These are phyloP conservation scores for Marasmius tenuissimus DNA, from an alignment of 1,284 basidiomycete species.

Conservation along the genomic window DNA sequence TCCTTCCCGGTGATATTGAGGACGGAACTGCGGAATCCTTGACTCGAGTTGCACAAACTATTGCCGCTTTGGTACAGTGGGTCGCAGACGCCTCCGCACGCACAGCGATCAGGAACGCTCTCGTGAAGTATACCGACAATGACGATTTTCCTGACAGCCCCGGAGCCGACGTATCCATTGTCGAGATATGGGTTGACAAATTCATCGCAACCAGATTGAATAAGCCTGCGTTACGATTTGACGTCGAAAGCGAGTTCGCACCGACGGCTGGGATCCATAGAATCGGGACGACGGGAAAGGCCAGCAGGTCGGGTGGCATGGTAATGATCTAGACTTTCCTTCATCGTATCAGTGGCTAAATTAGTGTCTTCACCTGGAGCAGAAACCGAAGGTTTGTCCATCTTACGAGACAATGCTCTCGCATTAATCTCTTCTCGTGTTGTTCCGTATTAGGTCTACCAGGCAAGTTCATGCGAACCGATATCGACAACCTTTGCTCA, in stretches of 20 bases:
- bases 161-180: not conserved
- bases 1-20: slow-evolving; percentile 3
- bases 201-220: slow-evolving; percentile 12
- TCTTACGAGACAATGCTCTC: no score
- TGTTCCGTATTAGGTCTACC: not conserved
- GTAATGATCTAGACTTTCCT: not conserved
- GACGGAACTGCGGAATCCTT: slow-evolving; percentile 7
- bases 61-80: slow-evolving; percentile 6
- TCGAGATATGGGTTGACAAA: slow-evolving; percentile 11
- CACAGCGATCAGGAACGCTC: not conserved
- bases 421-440: no score
- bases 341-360: not conserved
- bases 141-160: not conserved
- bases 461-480: not conserved
- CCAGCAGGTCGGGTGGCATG: not conserved
- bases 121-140: slow-evolving; percentile 4
- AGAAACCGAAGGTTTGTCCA: no score
- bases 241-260: not conserved
- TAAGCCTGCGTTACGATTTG: slow-evolving; percentile 7
- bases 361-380: no score
- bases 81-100: not conserved
- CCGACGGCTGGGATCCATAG: not conserved
- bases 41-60: slow-evolving; percentile 9
- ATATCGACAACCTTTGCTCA: not conserved
- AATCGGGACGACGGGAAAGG: not conserved